Evolutionary conservation across 2,329 filamentous ascomycete genomes (phyloP).

Genomic region (Aspergillus tamarii): DNA sequence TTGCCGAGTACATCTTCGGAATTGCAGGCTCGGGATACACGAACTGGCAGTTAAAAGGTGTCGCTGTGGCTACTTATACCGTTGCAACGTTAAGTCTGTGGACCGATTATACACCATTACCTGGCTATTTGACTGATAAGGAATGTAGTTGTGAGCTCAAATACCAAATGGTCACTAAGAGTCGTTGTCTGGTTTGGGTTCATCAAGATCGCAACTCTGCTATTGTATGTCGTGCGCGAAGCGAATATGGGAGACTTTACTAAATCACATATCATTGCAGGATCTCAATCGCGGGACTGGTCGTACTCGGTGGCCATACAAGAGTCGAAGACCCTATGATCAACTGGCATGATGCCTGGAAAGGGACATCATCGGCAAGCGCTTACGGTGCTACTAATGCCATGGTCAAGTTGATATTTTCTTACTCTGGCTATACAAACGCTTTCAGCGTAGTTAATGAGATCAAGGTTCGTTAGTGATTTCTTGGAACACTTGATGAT

Average conservation of each 20-base stretch:
- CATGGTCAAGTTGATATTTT: conserved; percentile 1
- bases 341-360: conserved; percentile 1
- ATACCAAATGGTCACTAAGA: neutral
- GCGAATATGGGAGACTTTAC: too few relatives aligned
- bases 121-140: neutral
- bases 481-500: too few relatives aligned
- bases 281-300: neutral
- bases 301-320: neutral
- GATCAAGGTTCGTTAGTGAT: neutral
- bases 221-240: neutral
- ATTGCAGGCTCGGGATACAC: neutral
- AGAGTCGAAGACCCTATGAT: neutral
- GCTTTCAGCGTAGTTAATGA: conserved; percentile 4
- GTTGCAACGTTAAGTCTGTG: neutral
- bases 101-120: neutral
- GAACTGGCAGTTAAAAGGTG: neutral
- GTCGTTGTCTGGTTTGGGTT: conserved; percentile 4
- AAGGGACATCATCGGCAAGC: neutral
- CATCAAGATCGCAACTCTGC: neutral
- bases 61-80: neutral
- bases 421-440: neutral
- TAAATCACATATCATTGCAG: neutral
- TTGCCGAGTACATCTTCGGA: neutral
- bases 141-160: neutral
- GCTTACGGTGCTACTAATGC: conserved; percentile 1